Evolutionary conservation across 257 asterid genomes (phyloP).

Genomic region (Schizonepeta tenuifolia): DNA sequence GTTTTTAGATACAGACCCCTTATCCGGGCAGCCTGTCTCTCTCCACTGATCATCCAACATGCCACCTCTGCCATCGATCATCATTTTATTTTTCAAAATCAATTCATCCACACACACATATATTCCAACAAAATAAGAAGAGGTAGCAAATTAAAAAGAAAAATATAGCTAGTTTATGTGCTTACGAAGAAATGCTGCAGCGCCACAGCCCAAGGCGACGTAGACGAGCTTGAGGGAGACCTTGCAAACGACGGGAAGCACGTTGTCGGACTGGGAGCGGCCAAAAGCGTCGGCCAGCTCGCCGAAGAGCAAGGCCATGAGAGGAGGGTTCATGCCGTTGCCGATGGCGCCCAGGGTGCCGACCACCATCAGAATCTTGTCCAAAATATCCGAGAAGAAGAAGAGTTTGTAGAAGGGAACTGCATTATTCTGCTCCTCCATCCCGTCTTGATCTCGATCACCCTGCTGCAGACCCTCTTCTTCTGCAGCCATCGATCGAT

Average conservation of each 20-base stretch:
- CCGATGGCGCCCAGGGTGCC: conserved; percentile 75
- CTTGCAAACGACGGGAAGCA: conserved; percentile 49
- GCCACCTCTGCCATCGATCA: conserved; percentile 59
- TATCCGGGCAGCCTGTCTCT: conserved; percentile 83
- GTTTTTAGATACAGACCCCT: conserved; percentile 70
- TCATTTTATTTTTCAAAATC: too few species aligned
- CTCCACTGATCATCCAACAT: conserved; percentile 95
- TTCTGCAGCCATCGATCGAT: conserved; percentile 32
- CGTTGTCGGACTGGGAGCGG: conserved; percentile 24
- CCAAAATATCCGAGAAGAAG: conserved; percentile 62
- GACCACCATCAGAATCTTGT: conserved; percentile 57
- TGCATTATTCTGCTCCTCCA: conserved; percentile 28
- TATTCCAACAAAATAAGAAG: too few species aligned
- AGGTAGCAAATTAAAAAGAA: too few species aligned
- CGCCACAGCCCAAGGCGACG: conserved; percentile 74
- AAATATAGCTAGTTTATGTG: too few species aligned
- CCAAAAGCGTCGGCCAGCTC: conserved; percentile 75
- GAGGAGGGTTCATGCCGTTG: conserved; percentile 68
- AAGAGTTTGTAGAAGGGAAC: conserved; percentile 81
- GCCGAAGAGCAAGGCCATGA: conserved; percentile 80
- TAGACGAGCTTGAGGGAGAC: conserved; percentile 72
- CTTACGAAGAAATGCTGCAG: conserved; percentile 75
- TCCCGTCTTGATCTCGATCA: conserved; percentile 4
- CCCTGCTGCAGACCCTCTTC: conserved; percentile 28
- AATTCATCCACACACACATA: too few species aligned